phyloP scores from a whole-genome alignment of 2,329 filamentous ascomycete genomes.

The Neopestalotiopsis sp. region DNA sequence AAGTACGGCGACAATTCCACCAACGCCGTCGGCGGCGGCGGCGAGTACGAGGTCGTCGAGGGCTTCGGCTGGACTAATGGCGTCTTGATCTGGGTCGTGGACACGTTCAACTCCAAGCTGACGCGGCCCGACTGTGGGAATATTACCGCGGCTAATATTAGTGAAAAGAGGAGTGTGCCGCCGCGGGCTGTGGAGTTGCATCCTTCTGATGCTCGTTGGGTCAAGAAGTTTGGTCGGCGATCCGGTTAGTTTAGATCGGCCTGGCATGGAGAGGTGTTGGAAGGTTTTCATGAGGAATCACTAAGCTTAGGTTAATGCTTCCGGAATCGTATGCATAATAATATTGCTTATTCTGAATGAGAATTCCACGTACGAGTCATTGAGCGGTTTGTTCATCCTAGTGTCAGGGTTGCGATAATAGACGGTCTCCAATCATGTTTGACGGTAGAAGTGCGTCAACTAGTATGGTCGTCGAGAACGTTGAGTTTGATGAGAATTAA shows the following conservation, averaged over 20 bases:
- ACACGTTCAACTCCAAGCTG: constrained; percentile 63
- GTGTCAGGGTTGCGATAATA: too few species aligned
- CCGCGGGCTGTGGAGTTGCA: constrained; percentile 18
- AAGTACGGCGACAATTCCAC: constrained; percentile 68
- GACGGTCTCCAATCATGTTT: too few species aligned
- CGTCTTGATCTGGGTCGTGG: constrained; percentile 69
- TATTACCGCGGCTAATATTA: constrained; percentile 46
- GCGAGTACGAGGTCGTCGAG: constrained; percentile 72
- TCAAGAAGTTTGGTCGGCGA: constrained; percentile 18
- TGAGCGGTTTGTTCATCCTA: too few species aligned
- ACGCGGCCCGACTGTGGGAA: constrained; percentile 61
- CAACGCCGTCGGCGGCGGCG: constrained; percentile 66
- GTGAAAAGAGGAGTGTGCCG: constrained; percentile 2
- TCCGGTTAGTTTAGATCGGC: background rate
- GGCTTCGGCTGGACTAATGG: constrained; percentile 76
- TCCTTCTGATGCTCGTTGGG: constrained; percentile 17
- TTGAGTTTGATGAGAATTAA: too few species aligned
- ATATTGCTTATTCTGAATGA: too few species aligned
- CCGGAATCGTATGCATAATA: too few species aligned
- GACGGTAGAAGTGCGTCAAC: too few species aligned
- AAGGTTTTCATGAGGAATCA: background rate
- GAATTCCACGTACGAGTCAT: too few species aligned
- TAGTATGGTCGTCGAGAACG: too few species aligned
- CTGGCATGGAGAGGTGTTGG: background rate
- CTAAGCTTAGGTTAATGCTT: too few species aligned